Evolutionary conservation across 1,139 yeast genomes (phyloP), one percentile per base, ranked within the genome.

Genomic region (Diutina mesorugosa): DNA sequence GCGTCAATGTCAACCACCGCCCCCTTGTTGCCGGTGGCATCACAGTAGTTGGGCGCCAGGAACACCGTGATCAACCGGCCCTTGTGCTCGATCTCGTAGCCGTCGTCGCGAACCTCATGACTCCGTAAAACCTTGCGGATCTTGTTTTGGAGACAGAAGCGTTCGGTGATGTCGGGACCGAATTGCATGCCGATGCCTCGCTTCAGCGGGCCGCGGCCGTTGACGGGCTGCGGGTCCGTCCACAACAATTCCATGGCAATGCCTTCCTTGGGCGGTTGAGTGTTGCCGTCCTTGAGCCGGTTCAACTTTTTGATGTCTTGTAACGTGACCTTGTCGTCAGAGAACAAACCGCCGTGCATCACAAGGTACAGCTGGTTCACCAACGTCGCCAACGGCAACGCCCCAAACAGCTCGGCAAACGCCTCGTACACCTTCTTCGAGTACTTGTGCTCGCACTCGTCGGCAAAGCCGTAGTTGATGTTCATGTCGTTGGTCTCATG

Each of bases 401-500:
- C 81, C 47, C 90, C 87, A 68, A 93, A 93, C 38, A 95, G 83
- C 69, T 90, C 95, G 26, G 93, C 79, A 69, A 93, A 95, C 65
- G 91, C 83, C 62, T 83, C 84, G 71, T 87, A 93, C n/a, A 90
- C 76, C 63, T 86, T 84, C 61, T 87, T 90, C 41, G 87, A 81
- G 72, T 90, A 93, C 69, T 93, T 93, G 67, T 83, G 84, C 69
- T 89, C 93, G 73, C 97, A 90, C 69, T 93, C 99, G 64, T 95
- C 98, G 63, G 90, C 88, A 68, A 93, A 93, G 0, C 99, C 99
- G 66, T 95, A 93, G 38, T 95, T 90, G 68, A 87, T 88, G 73
- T 95, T 95, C 99, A 93, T 93, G 65, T 88, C 96, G 65, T 87
- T 87, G 1, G 98, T 90, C 70, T 95, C 99, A 69, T 93, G 99